phyloP scores from a whole-genome alignment of 805 yeast genomes.

The Candida verbasci region DNA sequence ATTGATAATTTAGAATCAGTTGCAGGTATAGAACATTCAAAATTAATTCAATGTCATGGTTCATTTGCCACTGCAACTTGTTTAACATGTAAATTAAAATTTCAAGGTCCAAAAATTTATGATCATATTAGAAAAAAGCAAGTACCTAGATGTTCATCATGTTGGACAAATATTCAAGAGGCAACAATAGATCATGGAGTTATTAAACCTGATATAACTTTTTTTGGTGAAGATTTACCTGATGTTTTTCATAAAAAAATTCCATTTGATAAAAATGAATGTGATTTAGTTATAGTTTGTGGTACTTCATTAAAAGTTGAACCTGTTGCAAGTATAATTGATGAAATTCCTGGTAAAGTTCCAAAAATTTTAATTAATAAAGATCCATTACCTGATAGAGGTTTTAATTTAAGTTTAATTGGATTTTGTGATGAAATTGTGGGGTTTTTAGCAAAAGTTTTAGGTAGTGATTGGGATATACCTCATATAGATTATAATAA shows the following conservation, averaged over 20 bases:
- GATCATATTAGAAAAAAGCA: constrained; percentile 46
- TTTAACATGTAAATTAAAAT: constrained; percentile 64
- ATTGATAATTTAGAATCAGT: constrained; percentile 44
- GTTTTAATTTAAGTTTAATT: constrained; percentile 34
- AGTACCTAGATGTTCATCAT: constrained; percentile 52
- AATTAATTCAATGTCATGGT: constrained; percentile 80
- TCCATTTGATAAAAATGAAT: constrained; percentile 53
- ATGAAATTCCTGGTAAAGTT: constrained; percentile 25
- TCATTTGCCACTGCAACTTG: constrained; percentile 70
- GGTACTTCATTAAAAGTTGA: constrained; percentile 80
- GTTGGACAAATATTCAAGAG: constrained; percentile 15
- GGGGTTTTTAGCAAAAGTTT: constrained; percentile 23
- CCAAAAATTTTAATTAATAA: constrained; percentile 39
- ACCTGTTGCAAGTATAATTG: constrained; percentile 40
- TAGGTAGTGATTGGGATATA: constrained; percentile 31
- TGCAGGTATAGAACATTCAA: constrained; percentile 48
- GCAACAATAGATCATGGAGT: constrained; percentile 34
- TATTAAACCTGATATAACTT: constrained; percentile 88
- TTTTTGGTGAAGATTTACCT: constrained; percentile 72
- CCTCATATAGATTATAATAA: constrained; percentile 17
- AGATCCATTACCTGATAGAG: constrained; percentile 24
- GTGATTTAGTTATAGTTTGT: constrained; percentile 75
- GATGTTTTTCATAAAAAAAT: constrained; percentile 28
- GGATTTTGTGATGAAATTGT: constrained; percentile 42
- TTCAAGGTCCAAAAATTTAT: constrained; percentile 40